Conservation (phyloP, 495 filamentous ascomycete species). For the Hapsidospora chrysogenum region DNA sequence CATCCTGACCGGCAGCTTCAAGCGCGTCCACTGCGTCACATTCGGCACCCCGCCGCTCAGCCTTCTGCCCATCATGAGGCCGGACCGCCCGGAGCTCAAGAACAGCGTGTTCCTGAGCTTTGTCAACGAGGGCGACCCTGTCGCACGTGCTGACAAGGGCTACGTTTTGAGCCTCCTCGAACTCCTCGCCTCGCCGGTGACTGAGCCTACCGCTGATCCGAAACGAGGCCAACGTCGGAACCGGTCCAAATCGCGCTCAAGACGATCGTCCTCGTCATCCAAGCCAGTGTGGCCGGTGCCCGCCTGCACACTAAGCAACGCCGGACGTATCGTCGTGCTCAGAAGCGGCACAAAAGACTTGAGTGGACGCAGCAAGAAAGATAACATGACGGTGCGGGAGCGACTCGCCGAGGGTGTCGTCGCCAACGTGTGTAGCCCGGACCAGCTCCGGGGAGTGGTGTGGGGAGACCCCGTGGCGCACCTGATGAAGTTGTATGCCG, state of each 20-base stretch:
- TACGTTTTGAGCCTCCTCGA: conserved; percentile 56
- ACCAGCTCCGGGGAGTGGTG: conserved; percentile 43
- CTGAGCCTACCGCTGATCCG: neutral
- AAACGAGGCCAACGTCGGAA: neutral
- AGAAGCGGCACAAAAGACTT: too few relatives aligned
- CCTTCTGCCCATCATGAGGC: conserved; percentile 46
- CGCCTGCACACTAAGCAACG: conserved; percentile 41
- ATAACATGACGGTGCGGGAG: conserved; percentile 21
- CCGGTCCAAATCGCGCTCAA: neutral
- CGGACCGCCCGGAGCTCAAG: conserved; percentile 23
- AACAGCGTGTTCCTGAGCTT: conserved; percentile 62
- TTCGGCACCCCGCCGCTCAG: conserved; percentile 69
- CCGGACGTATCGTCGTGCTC: conserved; percentile 50
- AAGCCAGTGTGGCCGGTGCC: conserved; percentile 45
- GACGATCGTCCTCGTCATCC: too few relatives aligned
- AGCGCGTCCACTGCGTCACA: conserved; percentile 62
- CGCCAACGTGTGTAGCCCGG: conserved; percentile 47
- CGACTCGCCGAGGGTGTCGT: conserved; percentile 32
- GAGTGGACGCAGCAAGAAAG: conserved; percentile 9
- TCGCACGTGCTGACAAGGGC: conserved; percentile 54
- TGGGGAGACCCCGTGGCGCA: conserved; percentile 72
- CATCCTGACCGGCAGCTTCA: conserved; percentile 48
- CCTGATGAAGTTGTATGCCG: conserved; percentile 58
- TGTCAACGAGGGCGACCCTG: conserved; percentile 73
- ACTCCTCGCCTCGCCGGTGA: conserved; percentile 44